Conservation (phyloP, 1,284 basidiomycete species). For the Gymnopus androsaceus region DNA sequence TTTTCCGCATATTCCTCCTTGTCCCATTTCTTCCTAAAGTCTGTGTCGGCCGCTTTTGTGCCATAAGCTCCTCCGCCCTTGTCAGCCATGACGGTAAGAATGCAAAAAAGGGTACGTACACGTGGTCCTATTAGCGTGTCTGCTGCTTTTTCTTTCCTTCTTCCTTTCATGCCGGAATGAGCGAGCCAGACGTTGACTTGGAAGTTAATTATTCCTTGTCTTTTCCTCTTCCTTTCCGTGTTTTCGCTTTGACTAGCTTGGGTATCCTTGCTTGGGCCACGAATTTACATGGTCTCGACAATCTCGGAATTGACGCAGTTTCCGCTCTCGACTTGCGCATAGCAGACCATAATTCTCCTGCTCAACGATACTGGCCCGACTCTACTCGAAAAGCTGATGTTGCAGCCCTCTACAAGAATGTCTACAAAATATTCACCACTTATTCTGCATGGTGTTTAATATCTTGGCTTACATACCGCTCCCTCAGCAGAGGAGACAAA, state of each 20-base stretch:
- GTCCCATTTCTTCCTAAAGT: slow-evolving; percentile 85
- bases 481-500: slow-evolving; percentile 57
- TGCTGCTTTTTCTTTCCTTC: slow-evolving; percentile 20
- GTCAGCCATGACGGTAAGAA: slow-evolving; percentile 51
- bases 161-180: slow-evolving; percentile 34
- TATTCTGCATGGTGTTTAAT: slow-evolving; percentile 62
- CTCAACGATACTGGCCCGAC: slow-evolving; percentile 32
- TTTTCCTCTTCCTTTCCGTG: slow-evolving; percentile 84
- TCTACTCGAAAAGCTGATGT: slow-evolving; percentile 31
- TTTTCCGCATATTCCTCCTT: slow-evolving; percentile 81
- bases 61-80: slow-evolving; percentile 58
- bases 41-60: slow-evolving; percentile 67
- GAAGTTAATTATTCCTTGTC: slow-evolving; percentile 53
- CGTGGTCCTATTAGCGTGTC: no score
- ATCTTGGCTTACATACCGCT: slow-evolving; percentile 70
- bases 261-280: slow-evolving; percentile 82
- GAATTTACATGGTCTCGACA: slow-evolving; percentile 81
- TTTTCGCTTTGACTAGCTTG: slow-evolving; percentile 69
- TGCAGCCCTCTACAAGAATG: slow-evolving; percentile 51
- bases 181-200: slow-evolving; percentile 28
- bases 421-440: slow-evolving; percentile 67
- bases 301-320: slow-evolving; percentile 74
- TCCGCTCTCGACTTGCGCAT: slow-evolving; percentile 64
- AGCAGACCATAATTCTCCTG: slow-evolving; percentile 29
- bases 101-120: slow-evolving; percentile 15